Evolutionary conservation across 2,329 filamentous ascomycete genomes (phyloP), one percentile per base, ranked within the genome.

Genomic region (Pseudocercospora fuligena): DNA sequence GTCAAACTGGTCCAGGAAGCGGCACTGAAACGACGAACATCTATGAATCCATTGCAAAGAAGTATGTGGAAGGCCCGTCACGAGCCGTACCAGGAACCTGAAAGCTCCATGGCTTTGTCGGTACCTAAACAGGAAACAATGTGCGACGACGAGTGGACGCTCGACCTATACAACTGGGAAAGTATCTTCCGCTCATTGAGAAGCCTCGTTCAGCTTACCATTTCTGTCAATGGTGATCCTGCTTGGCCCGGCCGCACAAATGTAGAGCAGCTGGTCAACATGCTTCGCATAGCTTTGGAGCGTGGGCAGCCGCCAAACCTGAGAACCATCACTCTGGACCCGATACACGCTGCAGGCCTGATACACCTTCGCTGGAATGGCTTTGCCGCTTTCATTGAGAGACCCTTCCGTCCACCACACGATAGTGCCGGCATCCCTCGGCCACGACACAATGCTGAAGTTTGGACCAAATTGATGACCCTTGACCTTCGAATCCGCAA

Each of bases 361-460:
- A 31, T 78, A 11, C 75, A 76, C 56, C 67, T 78, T 21, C 75
- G 77, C 40, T 78, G 77, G 76, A 61, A 67, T 9, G 70, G 73
- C 27, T 70, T 75, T 31, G 69, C 66, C 19, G 72, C 74, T 7
- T 75, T 75, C 36, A 62, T 69, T 16, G 51, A 68, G 27, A 60
- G 66, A 12, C 47, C 66, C 60, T 58, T 60, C 60, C 11, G 46
- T 69, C 21, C 60, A 21, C 51, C 11, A 9, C 43, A 19, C 9
- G 40, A 53, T 21, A 51, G 9, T 14, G 9, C 21, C 21, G 46
- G 27, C 6, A 29, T 61, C 29, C 23, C 58, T 33, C 46, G 23
- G 19, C 21, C 57, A 23, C 36, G 19, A 27, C 21, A 56, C 21
- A 43, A 21, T 27, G 43, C 66, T 5, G 6, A 66, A 33, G 54